phyloP scores from a whole-genome alignment of 2,329 filamentous ascomycete genomes.

The Pseudogymnoascus sp. region DNA sequence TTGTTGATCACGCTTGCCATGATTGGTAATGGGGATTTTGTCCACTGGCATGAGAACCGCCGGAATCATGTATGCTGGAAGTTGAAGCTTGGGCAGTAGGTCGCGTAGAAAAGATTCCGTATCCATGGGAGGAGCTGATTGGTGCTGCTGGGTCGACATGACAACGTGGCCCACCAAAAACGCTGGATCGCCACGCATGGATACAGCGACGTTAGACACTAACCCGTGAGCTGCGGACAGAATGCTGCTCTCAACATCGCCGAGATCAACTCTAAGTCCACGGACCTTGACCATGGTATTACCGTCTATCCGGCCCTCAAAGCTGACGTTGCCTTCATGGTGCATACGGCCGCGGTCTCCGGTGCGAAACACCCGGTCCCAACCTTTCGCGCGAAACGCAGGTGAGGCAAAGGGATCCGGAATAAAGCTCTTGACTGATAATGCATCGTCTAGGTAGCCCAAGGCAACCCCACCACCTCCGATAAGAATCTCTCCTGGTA shows the following conservation, averaged over 20 bases:
- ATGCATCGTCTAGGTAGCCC: constrained; percentile 28
- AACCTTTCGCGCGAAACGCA: background rate
- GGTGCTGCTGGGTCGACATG: too few species aligned
- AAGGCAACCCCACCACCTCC: constrained; percentile 29
- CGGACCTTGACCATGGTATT: constrained; percentile 32
- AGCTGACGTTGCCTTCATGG: constrained; percentile 24
- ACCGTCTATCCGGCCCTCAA: constrained; percentile 26
- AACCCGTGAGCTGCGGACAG: constrained; percentile 17
- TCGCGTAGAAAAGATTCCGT: too few species aligned
- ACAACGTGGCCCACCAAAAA: constrained; percentile 27
- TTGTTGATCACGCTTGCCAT: too few species aligned
- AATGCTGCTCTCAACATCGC: constrained; percentile 32
- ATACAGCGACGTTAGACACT: constrained; percentile 24
- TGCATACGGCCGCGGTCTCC: constrained; percentile 26
- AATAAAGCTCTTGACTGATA: constrained; percentile 4
- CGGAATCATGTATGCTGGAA: constrained; percentile 23
- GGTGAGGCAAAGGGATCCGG: background rate
- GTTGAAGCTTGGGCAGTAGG: too few species aligned
- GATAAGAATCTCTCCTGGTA: constrained; percentile 36
- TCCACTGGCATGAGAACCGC: too few species aligned
- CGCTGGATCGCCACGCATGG: constrained; percentile 18
- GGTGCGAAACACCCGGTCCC: constrained; percentile 19
- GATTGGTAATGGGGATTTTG: too few species aligned
- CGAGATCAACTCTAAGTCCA: constrained; percentile 34
- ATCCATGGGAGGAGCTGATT: too few species aligned